Base-by-base conservation (phyloP, 352 stramenopile genomes). In the Phytophthora pisi region DNA sequence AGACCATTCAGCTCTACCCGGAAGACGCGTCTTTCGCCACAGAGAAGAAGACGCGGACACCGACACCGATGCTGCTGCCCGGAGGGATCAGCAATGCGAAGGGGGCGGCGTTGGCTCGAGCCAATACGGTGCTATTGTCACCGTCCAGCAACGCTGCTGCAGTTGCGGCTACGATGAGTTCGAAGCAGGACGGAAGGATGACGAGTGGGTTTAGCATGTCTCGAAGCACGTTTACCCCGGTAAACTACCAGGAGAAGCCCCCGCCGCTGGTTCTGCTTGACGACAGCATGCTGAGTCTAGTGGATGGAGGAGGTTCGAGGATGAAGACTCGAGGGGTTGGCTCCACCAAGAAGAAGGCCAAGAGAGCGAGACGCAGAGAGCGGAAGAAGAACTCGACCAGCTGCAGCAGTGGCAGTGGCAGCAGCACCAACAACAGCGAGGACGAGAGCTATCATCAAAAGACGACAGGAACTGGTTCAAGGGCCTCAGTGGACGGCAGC, bases 191-290 rank as follows among this genome's bases (percentile, higher is more conserved):
- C 8, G 53, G 23, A 10, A 57, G 46, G 8, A 64, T 23, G 2
- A 20, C 16, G 3, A 15, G n/a, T 45, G 24, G 16, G 6, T 43
- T 66, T 5, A 13, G 24, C 47, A 23, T 59, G 15, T 38, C 18
- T 13, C 46, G 54, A 56, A 54, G 53, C 7, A 51, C 61, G 15
- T 40, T 51, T 10, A 36, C n/a, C 23, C 16, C 47, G 23, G 16
- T 43, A 11, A 30, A 42, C 6, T 51, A 69, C 36, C 66, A 62
- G 18, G 46, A 56, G 5, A 61, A 61, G 15, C 53, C 61, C 18
- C 49, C 61, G 3, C 63, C 57, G 11, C 54, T 86, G 7, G 66
- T 81, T 28, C 51, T 86, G 30, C 59, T 80, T 10, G 72, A 82
- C 30, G 64, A 67, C 24, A 60, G 49, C n/a, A 65, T 51, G 42